Percentiles rank a stretch among this genome's conserved stretches.
These are phyloP conservation scores for Anthracocystis setariae DNA, from an alignment of 1,284 basidiomycete genomes.

Conservation along the genomic window DNA sequence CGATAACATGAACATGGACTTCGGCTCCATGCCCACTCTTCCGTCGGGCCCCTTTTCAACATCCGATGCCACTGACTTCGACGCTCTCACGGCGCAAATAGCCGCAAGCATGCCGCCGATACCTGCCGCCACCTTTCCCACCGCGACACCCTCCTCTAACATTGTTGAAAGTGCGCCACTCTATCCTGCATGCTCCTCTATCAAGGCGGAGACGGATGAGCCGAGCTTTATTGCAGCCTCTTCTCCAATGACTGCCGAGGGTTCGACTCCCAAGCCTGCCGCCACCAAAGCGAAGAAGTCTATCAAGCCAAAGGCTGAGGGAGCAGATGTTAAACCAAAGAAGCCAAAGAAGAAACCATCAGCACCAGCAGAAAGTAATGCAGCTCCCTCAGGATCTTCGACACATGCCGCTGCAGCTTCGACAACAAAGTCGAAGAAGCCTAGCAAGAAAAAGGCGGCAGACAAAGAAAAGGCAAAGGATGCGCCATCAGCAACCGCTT, in stretches of 20 bases:
- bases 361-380: conserved; percentile 1
- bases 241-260: conserved; percentile 12
- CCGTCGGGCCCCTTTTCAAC: conserved; percentile 8
- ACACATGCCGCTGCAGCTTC: conserved; percentile 12
- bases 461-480: conserved; percentile 16
- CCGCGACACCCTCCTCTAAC: not conserved
- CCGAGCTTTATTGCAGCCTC: conserved; percentile 7
- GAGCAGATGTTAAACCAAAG: conserved; percentile 32
- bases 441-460: conserved; percentile 28
- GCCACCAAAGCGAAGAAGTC: conserved; percentile 31
- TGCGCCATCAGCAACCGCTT: conserved; percentile 16
- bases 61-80: conserved; percentile 23
- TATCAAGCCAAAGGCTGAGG: conserved; percentile 31
- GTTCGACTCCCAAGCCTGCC: conserved; percentile 14
- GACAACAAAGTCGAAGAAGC: conserved; percentile 33
- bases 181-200: not conserved
- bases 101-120: conserved; percentile 21
- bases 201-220: conserved; percentile 34
- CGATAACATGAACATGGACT: conserved; percentile 12
- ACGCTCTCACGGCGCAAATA: conserved; percentile 29
- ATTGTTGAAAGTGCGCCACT: not conserved
- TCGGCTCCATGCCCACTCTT: conserved; percentile 22
- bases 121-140: conserved; percentile 1
- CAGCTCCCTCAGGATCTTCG: conserved; percentile 7
- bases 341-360: conserved; percentile 41